Conservation (phyloP, 768 basidiomycete species). For the Lentinula edodes region DNA sequence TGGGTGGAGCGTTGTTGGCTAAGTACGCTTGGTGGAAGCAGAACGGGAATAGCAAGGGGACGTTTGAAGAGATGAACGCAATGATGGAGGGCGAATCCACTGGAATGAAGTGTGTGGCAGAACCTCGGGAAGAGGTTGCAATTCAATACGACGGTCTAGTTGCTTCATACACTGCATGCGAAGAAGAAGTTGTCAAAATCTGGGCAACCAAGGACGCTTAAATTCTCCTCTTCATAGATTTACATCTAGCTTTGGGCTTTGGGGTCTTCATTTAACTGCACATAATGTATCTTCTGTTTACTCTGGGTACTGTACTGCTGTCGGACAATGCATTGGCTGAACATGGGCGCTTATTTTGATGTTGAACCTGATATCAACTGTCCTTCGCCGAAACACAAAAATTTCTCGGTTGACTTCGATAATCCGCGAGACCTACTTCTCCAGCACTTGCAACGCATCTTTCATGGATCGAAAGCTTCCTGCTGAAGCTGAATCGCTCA, state of each 20-base stretch:
- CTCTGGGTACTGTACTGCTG: no score
- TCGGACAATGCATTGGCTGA: no score
- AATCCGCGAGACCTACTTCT: no score
- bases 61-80: constrained; percentile 61
- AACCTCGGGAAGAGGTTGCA: constrained; percentile 39
- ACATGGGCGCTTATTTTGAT: neutral
- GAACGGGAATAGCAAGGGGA: constrained; percentile 20
- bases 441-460: neutral
- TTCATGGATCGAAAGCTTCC: neutral
- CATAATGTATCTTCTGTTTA: no score
- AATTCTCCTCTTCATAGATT: neutral
- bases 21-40: constrained; percentile 44
- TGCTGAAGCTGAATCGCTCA: neutral
- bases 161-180: constrained; percentile 48
- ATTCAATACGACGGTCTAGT: constrained; percentile 52
- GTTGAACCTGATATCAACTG: neutral
- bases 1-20: constrained; percentile 68
- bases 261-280: neutral
- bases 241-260: neutral
- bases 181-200: constrained; percentile 37
- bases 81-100: constrained; percentile 35
- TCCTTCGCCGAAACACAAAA: neutral
- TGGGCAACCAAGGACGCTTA: neutral
- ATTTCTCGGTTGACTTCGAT: neutral
- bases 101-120: constrained; percentile 56